These are phyloP conservation scores for Emmonsiellopsis sp. DNA, from an alignment of 2,329 filamentous ascomycete species.

Conservation along the genomic window DNA sequence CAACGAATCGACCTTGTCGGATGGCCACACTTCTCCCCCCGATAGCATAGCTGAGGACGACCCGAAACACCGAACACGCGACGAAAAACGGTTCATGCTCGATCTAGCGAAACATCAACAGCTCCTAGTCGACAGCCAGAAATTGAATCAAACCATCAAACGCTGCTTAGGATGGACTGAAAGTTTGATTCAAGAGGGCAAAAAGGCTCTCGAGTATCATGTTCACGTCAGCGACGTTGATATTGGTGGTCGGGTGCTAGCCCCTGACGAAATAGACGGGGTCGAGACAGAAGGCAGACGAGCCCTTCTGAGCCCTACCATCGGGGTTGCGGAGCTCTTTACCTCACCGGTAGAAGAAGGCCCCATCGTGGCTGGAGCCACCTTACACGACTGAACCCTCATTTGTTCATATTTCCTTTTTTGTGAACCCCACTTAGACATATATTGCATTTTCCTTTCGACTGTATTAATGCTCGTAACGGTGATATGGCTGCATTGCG, in stretches of 20 bases:
- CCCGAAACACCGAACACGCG: slow-evolving; percentile 54
- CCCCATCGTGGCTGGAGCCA: not conserved
- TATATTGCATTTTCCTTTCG: not conserved
- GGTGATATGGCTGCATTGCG: not conserved
- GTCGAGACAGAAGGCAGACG: slow-evolving; percentile 27
- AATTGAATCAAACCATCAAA: slow-evolving; percentile 90
- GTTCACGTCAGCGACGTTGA: slow-evolving; percentile 72
- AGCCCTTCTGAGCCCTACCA: slow-evolving; percentile 25
- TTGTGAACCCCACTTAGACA: not conserved
- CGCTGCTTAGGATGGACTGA: slow-evolving; percentile 85
- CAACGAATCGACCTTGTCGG: slow-evolving; percentile 25
- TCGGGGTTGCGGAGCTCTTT: not conserved
- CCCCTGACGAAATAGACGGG: slow-evolving; percentile 53
- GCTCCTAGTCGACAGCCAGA: slow-evolving; percentile 79
- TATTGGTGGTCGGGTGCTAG: slow-evolving; percentile 70
- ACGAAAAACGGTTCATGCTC: slow-evolving; percentile 73
- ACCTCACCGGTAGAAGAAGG: not conserved
- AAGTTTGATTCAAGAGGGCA: slow-evolving; percentile 78
- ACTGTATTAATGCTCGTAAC: not conserved
- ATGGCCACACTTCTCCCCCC: slow-evolving; percentile 29
- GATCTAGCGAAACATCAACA: slow-evolving; percentile 86
- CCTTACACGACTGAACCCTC: not conserved
- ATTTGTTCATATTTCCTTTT: not conserved
- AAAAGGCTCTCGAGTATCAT: slow-evolving; percentile 74
- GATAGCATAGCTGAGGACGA: slow-evolving; percentile 28